phyloP scores from a whole-genome alignment of 768 basidiomycete genomes.

The Tulasnella sp. region DNA sequence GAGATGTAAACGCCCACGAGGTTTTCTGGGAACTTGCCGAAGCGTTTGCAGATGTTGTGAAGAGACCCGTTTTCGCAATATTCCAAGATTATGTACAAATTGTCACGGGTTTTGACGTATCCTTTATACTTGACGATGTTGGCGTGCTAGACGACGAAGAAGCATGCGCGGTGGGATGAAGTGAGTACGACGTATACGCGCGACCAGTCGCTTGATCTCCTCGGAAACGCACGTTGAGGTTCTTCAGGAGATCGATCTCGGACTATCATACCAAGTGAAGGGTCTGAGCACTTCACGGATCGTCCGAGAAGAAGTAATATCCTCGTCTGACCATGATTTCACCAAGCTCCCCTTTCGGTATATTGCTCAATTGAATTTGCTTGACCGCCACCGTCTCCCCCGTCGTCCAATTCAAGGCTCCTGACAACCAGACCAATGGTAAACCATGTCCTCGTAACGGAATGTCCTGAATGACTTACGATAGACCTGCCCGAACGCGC shows the following conservation, averaged over 20 bases:
- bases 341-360: constrained; percentile 83
- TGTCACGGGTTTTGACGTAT: constrained; percentile 89
- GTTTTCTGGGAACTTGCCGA: constrained; percentile 97
- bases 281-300: not conserved
- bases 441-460: not conserved
- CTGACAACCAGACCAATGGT: constrained; percentile 28
- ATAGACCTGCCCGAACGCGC: constrained; percentile 95
- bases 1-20: constrained; percentile 95
- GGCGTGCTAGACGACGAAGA: constrained; percentile 46
- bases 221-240: constrained; percentile 60
- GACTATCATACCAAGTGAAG: constrained; percentile 38
- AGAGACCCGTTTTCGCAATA: constrained; percentile 98
- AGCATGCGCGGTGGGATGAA: not conserved
- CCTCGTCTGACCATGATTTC: constrained; percentile 76
- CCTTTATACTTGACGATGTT: constrained; percentile 99
- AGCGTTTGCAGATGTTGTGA: constrained; percentile 89
- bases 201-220: constrained; percentile 7
- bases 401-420: constrained; percentile 87
- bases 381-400: constrained; percentile 99
- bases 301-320: not conserved
- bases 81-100: constrained; percentile 95
- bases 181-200: not conserved
- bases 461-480: constrained; percentile 41
- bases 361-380: constrained; percentile 90
- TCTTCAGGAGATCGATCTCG: constrained; percentile 96